Evolutionary conservation across 2,329 filamentous ascomycete genomes (phyloP), one percentile per base, ranked within the genome.

Genomic region (Aspergillus quadricinctus): DNA sequence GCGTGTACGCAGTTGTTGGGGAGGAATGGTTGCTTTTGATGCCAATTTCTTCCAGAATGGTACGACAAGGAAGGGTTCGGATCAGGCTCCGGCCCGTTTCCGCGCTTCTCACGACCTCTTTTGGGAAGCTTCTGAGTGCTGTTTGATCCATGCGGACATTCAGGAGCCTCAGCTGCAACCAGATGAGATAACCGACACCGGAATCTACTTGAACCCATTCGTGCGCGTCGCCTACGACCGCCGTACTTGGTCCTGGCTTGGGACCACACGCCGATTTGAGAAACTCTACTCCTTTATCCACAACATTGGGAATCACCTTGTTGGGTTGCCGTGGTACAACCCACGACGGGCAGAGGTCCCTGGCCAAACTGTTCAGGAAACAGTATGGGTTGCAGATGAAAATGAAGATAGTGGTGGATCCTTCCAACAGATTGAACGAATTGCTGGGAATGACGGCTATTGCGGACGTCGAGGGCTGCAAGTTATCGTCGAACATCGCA

Each of bases 181-280:
- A 4, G 66, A 72, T 45, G 67, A 72, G 14, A 69, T 72, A 31
- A 63, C 67, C 4, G 78, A 83, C 43, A 80, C 81, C 0, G 85
- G 83, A 1, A 85, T 90, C 52, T 91, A 84, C 66, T 83, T 91
- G 78, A 92, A 92, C 67, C 88, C 88, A 0, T 91, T 83, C 65
- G 82, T 92, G 45, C 83, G 88, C n/a, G 87, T 89, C 4, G 85
- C 88, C 1, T 91, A 92, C 68, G 80, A 83, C 49, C 72, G 77
- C 35, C 68, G 68, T 3, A 83, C 84, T 0, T 77, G 88, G 7
- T 74, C 75, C 1, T 86, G 83, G 81, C 76, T 90, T 2, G 73
- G 78, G 2, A 72, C 85, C 29, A 81, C 83, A 4, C 82, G 83
- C 57, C 82, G 85, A 11, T 86, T 88, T 64, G 88, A 92, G 70